Percentiles rank a stretch among this genome's conserved stretches.
These are phyloP conservation scores for Plantago coronopus DNA, from an alignment of 305 asterid genomes.

Conservation along the genomic window DNA sequence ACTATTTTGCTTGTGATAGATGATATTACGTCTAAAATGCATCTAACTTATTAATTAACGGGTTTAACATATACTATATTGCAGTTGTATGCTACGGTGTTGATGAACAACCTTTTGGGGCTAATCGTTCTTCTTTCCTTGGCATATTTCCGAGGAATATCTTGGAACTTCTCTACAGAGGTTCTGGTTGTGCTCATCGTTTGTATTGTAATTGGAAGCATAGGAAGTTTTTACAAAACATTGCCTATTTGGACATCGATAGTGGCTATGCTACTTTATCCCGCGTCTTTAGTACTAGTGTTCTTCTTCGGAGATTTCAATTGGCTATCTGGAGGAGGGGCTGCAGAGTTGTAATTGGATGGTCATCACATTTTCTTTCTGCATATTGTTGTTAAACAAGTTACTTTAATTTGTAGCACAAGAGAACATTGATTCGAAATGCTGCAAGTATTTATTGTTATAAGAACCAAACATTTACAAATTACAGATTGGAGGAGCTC, in stretches of 20 bases:
- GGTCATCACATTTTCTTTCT: too few relatives aligned
- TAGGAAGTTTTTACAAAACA: slow-evolving; percentile 32
- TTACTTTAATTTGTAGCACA: too few relatives aligned
- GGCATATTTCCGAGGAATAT: slow-evolving; percentile 30
- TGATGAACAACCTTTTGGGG: slow-evolving; percentile 43
- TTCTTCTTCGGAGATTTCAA: slow-evolving; percentile 28
- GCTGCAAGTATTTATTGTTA: too few relatives aligned
- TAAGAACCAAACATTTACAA: too few relatives aligned
- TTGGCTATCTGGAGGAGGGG: slow-evolving; percentile 5
- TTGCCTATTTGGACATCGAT: slow-evolving; percentile 37
- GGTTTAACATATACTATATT: neutral
- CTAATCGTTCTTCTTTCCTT: slow-evolving; percentile 35
- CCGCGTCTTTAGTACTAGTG: slow-evolving; percentile 41
- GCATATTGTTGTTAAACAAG: too few relatives aligned
- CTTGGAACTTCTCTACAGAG: slow-evolving; percentile 39
- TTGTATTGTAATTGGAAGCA: slow-evolving; percentile 33
- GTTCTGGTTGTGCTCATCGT: slow-evolving; percentile 39
- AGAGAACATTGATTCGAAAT: too few relatives aligned
- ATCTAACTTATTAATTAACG: neutral
- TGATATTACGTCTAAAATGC: neutral
- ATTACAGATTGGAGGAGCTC: too few relatives aligned
- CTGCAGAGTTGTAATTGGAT: too few relatives aligned
- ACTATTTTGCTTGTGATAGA: neutral
- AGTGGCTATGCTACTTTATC: slow-evolving; percentile 37
- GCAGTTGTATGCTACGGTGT: slow-evolving; percentile 46